A percentile compares a stretch with the other conserved stretches of the same genome.
These are phyloP conservation scores for Monosporozyma servazzii DNA, from an alignment of 805 yeast genomes.

Conservation along the genomic window DNA sequence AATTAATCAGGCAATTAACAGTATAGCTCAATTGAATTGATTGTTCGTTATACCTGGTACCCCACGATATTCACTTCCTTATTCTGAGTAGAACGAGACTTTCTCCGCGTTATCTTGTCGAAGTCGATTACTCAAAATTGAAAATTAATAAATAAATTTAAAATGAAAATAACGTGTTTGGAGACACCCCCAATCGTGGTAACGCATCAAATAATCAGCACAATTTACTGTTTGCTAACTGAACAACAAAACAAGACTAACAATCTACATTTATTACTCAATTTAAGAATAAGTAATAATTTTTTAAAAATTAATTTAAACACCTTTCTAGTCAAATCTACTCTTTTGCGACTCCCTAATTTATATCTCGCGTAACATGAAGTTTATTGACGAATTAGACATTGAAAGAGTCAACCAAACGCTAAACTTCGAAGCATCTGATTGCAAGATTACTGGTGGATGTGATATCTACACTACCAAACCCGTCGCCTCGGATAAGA, in stretches of 20 bases:
- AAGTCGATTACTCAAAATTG: neutral
- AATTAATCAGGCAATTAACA: neutral
- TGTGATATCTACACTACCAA: conserved; percentile 92
- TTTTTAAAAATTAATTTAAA: too few species aligned
- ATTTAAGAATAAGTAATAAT: too few species aligned
- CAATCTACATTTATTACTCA: neutral
- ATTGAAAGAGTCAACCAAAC: conserved; percentile 87
- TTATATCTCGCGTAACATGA: conserved; percentile 5
- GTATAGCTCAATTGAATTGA: neutral
- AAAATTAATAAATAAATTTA: neutral
- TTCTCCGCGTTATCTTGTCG: neutral
- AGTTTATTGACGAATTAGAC: conserved; percentile 90
- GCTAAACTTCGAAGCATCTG: conserved; percentile 66
- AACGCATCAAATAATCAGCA: neutral
- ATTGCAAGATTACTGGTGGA: conserved; percentile 73
- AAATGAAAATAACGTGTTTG: neutral
- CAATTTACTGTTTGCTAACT: neutral
- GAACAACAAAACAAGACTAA: neutral
- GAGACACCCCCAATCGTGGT: neutral
- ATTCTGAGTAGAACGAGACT: neutral
- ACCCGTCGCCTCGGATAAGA: conserved; percentile 82
- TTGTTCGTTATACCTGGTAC: neutral
- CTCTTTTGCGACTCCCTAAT: neutral
- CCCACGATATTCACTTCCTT: neutral
- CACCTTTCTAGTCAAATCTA: neutral